phyloP scores from a whole-genome alignment of 1,284 basidiomycete genomes.

The Trichosporon asahii region DNA sequence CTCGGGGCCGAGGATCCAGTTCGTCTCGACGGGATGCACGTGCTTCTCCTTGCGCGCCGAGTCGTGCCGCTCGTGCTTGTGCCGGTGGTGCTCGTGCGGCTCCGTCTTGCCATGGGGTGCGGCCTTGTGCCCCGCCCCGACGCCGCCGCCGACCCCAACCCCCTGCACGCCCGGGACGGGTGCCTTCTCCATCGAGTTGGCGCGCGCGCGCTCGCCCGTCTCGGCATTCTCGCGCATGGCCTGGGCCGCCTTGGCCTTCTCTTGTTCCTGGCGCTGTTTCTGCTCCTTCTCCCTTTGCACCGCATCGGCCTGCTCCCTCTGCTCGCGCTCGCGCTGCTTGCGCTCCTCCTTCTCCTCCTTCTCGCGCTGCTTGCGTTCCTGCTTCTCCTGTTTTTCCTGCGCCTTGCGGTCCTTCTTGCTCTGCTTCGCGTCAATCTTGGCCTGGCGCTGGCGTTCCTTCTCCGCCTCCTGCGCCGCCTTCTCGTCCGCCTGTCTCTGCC shows the following conservation, averaged over 20 bases:
- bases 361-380: not conserved
- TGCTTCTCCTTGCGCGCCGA: slow-evolving; percentile 6
- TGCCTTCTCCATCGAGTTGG: not conserved
- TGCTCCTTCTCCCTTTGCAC: not conserved
- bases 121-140: not conserved
- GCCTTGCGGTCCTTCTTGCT: not conserved
- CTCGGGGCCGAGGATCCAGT: slow-evolving; percentile 10
- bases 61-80: not conserved
- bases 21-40: slow-evolving; percentile 16
- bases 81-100: too few relatives aligned
- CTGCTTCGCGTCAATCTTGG: not conserved
- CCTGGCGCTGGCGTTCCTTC: not conserved
- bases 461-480: not conserved
- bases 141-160: not conserved
- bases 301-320: not conserved
- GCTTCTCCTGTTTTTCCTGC: not conserved
- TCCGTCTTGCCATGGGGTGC: not conserved
- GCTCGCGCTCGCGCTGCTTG: not conserved
- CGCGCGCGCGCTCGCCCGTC: not conserved
- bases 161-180: not conserved
- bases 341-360: not conserved
- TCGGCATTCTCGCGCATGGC: not conserved
- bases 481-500: not conserved
- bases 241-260: not conserved
- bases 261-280: not conserved